These are phyloP conservation scores for Penicillium macrosclerotiorum DNA, from an alignment of 495 filamentous ascomycete species.

Conservation along the genomic window DNA sequence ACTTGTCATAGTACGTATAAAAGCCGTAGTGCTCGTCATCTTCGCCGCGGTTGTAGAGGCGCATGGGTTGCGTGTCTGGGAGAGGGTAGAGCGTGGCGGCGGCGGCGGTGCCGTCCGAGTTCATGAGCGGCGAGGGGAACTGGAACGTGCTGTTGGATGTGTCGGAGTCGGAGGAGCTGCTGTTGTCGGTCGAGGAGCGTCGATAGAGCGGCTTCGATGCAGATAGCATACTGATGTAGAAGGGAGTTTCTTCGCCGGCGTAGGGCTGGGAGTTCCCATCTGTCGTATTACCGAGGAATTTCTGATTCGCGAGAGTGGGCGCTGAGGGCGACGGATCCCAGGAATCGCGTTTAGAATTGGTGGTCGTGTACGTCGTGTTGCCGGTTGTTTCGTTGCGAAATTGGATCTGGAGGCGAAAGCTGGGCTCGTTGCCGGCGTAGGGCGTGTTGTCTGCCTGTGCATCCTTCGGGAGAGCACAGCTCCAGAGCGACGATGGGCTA, in stretches of 20 bases:
- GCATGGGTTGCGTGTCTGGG: conserved; percentile 72
- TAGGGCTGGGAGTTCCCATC: conserved; percentile 63
- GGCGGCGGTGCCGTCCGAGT: conserved; percentile 67
- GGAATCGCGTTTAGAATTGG: conserved; percentile 23
- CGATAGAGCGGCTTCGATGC: conserved; percentile 24
- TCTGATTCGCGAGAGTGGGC: conserved; percentile 65
- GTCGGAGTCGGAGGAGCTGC: conserved; percentile 37
- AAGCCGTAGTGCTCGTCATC: conserved; percentile 88
- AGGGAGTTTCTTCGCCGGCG: conserved; percentile 52
- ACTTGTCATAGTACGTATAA: conserved; percentile 87
- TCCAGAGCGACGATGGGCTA: conserved; percentile 70
- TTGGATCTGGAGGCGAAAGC: conserved; percentile 74
- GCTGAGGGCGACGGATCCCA: conserved; percentile 61
- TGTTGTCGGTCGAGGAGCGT: conserved; percentile 17
- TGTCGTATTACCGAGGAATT: conserved; percentile 80
- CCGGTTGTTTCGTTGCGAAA: conserved; percentile 68
- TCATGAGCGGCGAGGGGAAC: conserved; percentile 60
- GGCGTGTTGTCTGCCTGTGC: conserved; percentile 59
- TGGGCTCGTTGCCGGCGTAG: conserved; percentile 63
- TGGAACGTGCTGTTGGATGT: conserved; percentile 47
- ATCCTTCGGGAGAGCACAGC: conserved; percentile 76
- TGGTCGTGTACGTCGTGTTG: conserved; percentile 24
- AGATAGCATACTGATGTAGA: conserved; percentile 47
- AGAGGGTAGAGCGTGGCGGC: conserved; percentile 65
- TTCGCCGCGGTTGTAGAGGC: conserved; percentile 78